Evolutionary conservation across 768 basidiomycete species (phyloP), one percentile per base, ranked within the genome.

Genomic region (Boletus barrowsii): DNA sequence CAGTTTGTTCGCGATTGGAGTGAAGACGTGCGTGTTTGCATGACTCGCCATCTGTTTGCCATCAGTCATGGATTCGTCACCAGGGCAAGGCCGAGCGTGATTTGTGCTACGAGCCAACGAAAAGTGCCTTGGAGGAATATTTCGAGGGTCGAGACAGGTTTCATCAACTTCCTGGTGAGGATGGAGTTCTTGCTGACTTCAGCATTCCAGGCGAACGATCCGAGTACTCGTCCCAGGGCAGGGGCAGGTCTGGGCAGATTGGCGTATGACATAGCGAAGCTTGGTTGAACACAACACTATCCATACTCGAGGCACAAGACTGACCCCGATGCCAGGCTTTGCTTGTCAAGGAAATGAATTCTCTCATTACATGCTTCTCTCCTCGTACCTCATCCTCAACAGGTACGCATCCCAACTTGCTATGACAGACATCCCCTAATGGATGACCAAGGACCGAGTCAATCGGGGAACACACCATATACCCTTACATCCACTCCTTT

Each of bases 1-100:
- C 93, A 96, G 62, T 87, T 96, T 48, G 93, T 93, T 10, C 80
- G 94, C 13, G 94, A 98, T 65, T 98, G 95, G 94, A 90, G 88
- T 55, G 80, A 77, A 58, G 87, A 92, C 76, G 91, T 93, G 39
- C 42, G 72, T 61, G 2, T 53, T 56, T 22, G 11, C 17, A 18
- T 53, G 37, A 30, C 43, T 30, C 11, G 11, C 15, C 9, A 2
- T 41, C 42, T 39, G 6, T 40, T 42, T 17, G 13, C 32, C 6
- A 13, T 50, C 10, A 26, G 5, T 43, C 29, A 44, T 20, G 30
- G 42, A 53, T 51, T 33, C 7, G 22, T 40, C 7, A 24, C 17
- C 58, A 94, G 88, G 94, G 94, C 2, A 77, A 73, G 58, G 67
- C 69, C 2, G 95, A 98, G 67, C 82, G 95, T 10, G 85, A 92